These are phyloP conservation scores for Kalmusia sp. DNA, from an alignment of 2,329 filamentous ascomycete species.

Conservation along the genomic window DNA sequence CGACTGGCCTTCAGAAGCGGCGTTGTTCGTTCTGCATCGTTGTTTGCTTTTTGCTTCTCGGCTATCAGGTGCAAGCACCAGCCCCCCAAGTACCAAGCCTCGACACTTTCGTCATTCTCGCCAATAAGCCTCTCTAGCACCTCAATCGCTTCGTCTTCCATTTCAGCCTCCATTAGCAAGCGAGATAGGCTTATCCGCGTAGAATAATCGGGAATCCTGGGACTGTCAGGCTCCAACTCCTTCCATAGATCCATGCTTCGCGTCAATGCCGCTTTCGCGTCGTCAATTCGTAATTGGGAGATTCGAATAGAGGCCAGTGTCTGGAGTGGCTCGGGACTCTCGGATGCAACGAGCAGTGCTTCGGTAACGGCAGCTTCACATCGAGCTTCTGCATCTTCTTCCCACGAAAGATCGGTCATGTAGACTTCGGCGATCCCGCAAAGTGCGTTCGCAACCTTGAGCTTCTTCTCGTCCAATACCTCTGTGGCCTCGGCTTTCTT, in stretches of 20 bases:
- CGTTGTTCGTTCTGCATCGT: constrained; percentile 60
- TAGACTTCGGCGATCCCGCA: constrained; percentile 96
- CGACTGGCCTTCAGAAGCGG: constrained; percentile 75
- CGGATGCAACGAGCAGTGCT: constrained; percentile 82
- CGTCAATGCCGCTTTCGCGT: constrained; percentile 79
- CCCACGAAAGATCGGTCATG: constrained; percentile 96
- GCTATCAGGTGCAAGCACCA: constrained; percentile 87
- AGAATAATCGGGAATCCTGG: constrained; percentile 81
- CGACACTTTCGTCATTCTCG: constrained; percentile 93
- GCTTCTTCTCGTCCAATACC: constrained; percentile 71
- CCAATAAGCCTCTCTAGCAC: constrained; percentile 83
- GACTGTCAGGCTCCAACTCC: constrained; percentile 74
- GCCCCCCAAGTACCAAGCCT: constrained; percentile 95
- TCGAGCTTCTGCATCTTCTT: constrained; percentile 84
- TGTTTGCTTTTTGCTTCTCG: constrained; percentile 66
- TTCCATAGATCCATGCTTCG: constrained; percentile 86
- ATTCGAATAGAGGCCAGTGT: constrained; percentile 93
- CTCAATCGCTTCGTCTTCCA: constrained; percentile 83
- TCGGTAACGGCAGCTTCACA: constrained; percentile 92
- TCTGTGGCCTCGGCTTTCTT: constrained; percentile 42
- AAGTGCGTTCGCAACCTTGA: constrained; percentile 86
- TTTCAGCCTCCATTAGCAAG: constrained; percentile 86
- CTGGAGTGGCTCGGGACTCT: constrained; percentile 88
- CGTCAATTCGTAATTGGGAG: constrained; percentile 79
- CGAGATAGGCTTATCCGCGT: constrained; percentile 83